phyloP scores from a whole-genome alignment of 441 rosid genomes.

The Syzygium malaccense region DNA sequence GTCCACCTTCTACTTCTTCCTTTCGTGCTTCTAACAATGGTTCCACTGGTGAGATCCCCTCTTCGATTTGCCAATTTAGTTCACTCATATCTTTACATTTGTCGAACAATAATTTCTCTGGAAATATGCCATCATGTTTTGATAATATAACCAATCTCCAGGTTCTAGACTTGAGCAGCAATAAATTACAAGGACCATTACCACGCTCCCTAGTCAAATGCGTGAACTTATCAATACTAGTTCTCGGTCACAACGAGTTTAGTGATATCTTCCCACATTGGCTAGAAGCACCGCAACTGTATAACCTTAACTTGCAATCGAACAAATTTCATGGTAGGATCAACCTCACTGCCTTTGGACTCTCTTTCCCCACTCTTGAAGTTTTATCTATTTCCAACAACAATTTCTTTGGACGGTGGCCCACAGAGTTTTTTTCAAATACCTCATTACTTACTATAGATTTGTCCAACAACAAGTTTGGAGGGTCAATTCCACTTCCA shows the following conservation, averaged over 20 bases:
- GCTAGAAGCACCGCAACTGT: no score
- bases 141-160: accelerated
- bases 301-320: accelerated
- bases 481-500: background rate
- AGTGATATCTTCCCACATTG: no score
- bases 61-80: accelerated
- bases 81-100: accelerated
- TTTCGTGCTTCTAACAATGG: accelerated
- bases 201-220: no score
- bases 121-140: background rate
- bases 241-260: no score
- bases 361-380: accelerated
- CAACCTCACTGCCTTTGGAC: no score
- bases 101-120: accelerated
- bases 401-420: accelerated
- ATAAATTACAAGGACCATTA: no score
- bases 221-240: no score
- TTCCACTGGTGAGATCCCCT: background rate
- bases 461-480: background rate
- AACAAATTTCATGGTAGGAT: no score
- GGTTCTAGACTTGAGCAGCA: accelerated
- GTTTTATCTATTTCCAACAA: accelerated
- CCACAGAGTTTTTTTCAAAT: accelerated
- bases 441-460: accelerated
- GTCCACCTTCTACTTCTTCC: accelerated